Conservation (phyloP, 306 rosid species). For the Heteromeles arbutifolia region DNA sequence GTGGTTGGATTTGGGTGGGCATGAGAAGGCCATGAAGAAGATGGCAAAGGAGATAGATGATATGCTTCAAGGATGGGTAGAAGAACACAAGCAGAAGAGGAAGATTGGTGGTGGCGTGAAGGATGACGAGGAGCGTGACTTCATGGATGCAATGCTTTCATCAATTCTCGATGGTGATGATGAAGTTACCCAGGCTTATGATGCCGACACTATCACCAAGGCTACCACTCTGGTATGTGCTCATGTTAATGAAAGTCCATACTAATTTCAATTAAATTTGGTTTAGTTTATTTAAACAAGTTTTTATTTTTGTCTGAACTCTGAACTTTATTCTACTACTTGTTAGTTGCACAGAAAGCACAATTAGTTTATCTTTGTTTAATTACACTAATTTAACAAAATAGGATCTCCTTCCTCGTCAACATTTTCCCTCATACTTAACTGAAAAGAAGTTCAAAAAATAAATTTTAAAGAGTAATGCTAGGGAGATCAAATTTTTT, state of each 20-base stretch:
- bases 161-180: neutral
- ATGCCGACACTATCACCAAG: constrained; percentile 12
- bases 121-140: neutral
- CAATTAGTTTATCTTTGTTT: no score
- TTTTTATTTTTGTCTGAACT: no score
- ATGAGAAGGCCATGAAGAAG: constrained; percentile 10
- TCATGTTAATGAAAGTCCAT: neutral
- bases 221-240: constrained; percentile 7
- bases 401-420: no score
- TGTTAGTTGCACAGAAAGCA: no score
- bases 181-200: neutral
- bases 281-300: no score
- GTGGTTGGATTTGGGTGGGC: neutral
- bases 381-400: no score
- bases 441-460: no score
- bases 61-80: neutral
- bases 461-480: no score
- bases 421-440: no score
- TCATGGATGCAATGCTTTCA: constrained; percentile 21
- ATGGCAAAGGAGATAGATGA: neutral
- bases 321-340: no score
- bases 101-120: neutral
- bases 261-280: no score
- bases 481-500: no score
- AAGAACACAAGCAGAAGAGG: constrained; percentile 18